Conservation (phyloP, 202 grass and related monocot species). For the Digitaria exilis region DNA sequence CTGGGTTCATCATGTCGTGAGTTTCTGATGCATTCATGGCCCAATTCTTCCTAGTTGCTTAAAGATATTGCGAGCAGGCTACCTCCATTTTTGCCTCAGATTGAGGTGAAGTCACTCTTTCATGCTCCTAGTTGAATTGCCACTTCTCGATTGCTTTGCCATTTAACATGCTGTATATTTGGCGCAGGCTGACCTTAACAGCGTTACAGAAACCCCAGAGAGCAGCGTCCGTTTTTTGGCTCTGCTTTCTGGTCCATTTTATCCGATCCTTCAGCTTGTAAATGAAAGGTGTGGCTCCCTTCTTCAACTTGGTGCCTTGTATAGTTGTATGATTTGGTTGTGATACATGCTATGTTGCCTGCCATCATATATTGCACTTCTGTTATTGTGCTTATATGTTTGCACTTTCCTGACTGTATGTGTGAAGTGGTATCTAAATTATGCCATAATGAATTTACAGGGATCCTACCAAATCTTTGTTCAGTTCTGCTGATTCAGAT, state of each 20-base stretch:
- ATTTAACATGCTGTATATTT: constrained; percentile 41
- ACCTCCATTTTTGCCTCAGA: constrained; percentile 69
- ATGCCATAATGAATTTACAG: constrained; percentile 57
- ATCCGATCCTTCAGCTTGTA: constrained; percentile 82
- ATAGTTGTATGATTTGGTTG: background rate
- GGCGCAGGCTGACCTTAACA: constrained; percentile 83
- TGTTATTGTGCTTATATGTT: background rate
- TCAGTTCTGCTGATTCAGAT: constrained; percentile 71
- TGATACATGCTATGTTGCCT: constrained; percentile 16
- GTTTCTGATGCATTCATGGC: constrained; percentile 35
- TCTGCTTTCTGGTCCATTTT: constrained; percentile 94
- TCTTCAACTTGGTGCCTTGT: constrained; percentile 10
- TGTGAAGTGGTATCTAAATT: constrained; percentile 25
- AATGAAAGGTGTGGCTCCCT: constrained; percentile 69
- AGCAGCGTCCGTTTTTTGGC: constrained; percentile 72
- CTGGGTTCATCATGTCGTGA: constrained; percentile 23
- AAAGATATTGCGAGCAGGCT: constrained; percentile 79
- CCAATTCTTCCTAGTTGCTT: constrained; percentile 66
- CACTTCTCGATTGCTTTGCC: constrained; percentile 9
- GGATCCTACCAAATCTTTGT: constrained; percentile 58
- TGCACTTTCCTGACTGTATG: constrained; percentile 16
- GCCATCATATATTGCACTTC: constrained; percentile 29
- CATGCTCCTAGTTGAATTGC: constrained; percentile 33
- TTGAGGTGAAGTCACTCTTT: constrained; percentile 67
- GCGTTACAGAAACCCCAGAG: constrained; percentile 62